Base-by-base conservation (phyloP, 2,329 filamentous ascomycete genomes). In the Didymella pinodella region DNA sequence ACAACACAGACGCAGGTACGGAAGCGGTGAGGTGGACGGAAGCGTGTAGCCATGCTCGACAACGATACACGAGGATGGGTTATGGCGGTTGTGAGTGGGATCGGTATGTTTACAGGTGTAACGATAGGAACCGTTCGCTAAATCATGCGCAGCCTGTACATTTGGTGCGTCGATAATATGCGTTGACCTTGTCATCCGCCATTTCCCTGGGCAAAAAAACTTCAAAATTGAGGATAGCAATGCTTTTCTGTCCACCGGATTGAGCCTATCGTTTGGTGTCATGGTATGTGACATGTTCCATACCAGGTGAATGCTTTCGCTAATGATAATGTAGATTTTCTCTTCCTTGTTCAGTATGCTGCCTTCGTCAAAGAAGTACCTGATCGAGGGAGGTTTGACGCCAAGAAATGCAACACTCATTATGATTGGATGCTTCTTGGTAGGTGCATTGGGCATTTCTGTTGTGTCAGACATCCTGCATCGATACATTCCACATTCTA, bases 261-360 rank as follows among this genome's bases (percentile, higher is more conserved):
- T 98, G 61, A 97, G 93, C 77, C 80, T 99, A 64, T 97, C 93
- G 75, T 97, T 97, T 67, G 94, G 95, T 43, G 93, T 98, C 45
- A 96, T 99, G 93, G 93, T 97, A 77, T 65, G 86, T 74, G 54
- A 14, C 26, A 3, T 10, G 3, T 54, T 11, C 31, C 4, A 8
- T 22, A 1, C 3, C 20, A 32, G 1, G 11, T 18, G 2, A 16
- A 14, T 11, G 25, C 10, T 12, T 51, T 32, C 26, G 43, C 64
- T 73, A 29, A 72, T 55, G 22, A 69, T 2, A 12, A 8, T 40
- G 4, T 14, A 97, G 93, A 85, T 97, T 40, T 97, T 97, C 77
- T 97, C 93, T 34, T 89, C 94, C 1, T 80, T 98, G 29, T 96
- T 93, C 77, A 95, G 89, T 77, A 97, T 98, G 91, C 84, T 98